Evolutionary conservation across 1,139 yeast genomes (phyloP), one percentile per base, ranked within the genome.

Genomic region (Yamadazyma conglobata): DNA sequence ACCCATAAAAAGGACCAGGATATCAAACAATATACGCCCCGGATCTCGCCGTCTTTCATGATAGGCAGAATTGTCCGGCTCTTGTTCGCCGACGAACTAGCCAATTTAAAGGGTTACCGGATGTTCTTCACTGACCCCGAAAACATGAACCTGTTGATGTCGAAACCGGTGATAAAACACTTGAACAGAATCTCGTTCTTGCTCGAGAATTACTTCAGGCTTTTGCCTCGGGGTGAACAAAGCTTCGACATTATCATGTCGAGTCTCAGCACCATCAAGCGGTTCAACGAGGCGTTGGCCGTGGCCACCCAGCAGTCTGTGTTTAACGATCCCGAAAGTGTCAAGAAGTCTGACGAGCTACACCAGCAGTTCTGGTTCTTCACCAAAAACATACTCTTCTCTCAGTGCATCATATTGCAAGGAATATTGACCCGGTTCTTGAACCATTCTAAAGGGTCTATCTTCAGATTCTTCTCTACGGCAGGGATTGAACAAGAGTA

Each of bases 401-500:
- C 77, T 2, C 56, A 75, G 28, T 58, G 74, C 3, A 51, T 77
- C 5, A 67, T 77, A n/a, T 64, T 73, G 24, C 79, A 77, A 47
- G 85, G 84, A 0, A 56, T 73, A 9, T 55, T 71, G 12, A 54
- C 74, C 2, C 51, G 75, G 32, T 61, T 73, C 35, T 32, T 50
- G 10, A 39, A 40, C 16, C 33, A 35, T 7, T 30, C 37, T 12
- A 31, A 30, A 11, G 38, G 32, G 18, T 33, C 37, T 25, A 26
- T 31, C 9, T 45, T 28, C 23, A 24, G 17, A n/a, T n/a, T 32
- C 5, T 31, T 29, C 14, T 16, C 15, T 5, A 30, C 13, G 7
- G 18, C 30, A 4, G n/a, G 22, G 10, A 15, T 29, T 9, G 64
- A 58, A 27, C 22, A 18, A 2, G 58, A 62, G 28, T 59, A 67